These are phyloP conservation scores for Calonectria naviculata DNA, from an alignment of 2,329 filamentous ascomycete genomes.

Conservation along the genomic window DNA sequence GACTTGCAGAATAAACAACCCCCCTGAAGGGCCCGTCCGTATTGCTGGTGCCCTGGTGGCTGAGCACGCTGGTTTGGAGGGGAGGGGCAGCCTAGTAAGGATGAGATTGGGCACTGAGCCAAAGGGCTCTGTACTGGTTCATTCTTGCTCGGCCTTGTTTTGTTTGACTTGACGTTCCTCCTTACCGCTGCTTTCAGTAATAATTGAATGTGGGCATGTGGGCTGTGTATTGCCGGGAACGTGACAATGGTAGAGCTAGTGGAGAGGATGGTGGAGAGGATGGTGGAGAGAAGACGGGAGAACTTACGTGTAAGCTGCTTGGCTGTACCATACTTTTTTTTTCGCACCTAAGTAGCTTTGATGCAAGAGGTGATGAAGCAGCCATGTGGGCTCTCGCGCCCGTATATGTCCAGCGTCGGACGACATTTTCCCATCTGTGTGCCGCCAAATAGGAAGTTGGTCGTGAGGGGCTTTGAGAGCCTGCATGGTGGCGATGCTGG, in stretches of 20 bases:
- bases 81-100: background rate
- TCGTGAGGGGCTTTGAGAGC: background rate
- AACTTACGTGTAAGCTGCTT: background rate
- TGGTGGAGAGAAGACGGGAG: background rate
- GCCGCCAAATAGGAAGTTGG: background rate
- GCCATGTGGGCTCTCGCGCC: background rate
- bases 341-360: background rate
- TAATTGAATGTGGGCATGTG: background rate
- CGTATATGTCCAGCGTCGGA: background rate
- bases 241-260: background rate
- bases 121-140: background rate
- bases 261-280: background rate
- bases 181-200: background rate
- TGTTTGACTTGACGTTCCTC: background rate
- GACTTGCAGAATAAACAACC: too few relatives aligned
- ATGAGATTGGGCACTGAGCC: background rate
- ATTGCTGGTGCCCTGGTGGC: conserved; percentile 9
- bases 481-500: background rate
- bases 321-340: background rate
- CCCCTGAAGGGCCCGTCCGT: background rate
- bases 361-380: background rate
- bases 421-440: background rate
- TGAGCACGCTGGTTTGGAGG: conserved; percentile 7
- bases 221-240: conserved; percentile 1
- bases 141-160: background rate